These are phyloP conservation scores for Azolla pinnata DNA, from an alignment of 75 land plant genomes.

Conservation along the genomic window DNA sequence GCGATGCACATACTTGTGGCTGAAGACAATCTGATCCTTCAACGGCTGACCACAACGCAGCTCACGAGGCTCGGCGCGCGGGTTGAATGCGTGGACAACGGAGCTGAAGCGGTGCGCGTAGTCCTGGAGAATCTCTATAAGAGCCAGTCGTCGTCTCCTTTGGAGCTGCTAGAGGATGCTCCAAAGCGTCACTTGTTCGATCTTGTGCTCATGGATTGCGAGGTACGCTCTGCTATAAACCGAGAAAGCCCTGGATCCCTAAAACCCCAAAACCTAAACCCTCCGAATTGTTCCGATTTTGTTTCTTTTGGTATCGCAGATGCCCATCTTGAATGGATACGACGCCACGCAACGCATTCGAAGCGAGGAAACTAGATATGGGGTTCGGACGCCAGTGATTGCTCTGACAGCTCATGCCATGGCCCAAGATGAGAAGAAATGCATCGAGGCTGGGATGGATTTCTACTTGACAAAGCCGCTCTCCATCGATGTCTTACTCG, in stretches of 20 bases:
- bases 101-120: conserved; percentile 35
- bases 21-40: conserved; percentile 37
- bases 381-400: conserved; percentile 42
- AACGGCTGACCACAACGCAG: conserved; percentile 6
- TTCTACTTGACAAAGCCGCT: conserved; percentile 44
- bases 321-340: conserved; percentile 67
- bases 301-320: no score
- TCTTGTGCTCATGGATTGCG: conserved; percentile 73
- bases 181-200: conserved; percentile 32
- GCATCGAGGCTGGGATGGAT: conserved; percentile 62
- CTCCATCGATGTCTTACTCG: conserved; percentile 19
- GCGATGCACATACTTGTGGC: conserved; percentile 51
- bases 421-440: conserved; percentile 25
- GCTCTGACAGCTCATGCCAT: conserved; percentile 59
- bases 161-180: background rate
- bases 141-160: conserved; percentile 1
- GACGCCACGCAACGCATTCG: conserved; percentile 54
- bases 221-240: no score
- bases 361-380: conserved; percentile 30
- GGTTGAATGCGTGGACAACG: conserved; percentile 37
- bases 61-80: conserved; percentile 35
- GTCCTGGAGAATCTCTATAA: conserved; percentile 27
- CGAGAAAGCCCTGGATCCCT: no score
- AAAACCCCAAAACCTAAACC: no score
- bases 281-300: no score